Base-by-base conservation (phyloP, 2,329 filamentous ascomycete species). In the Talaromyces piceae region DNA sequence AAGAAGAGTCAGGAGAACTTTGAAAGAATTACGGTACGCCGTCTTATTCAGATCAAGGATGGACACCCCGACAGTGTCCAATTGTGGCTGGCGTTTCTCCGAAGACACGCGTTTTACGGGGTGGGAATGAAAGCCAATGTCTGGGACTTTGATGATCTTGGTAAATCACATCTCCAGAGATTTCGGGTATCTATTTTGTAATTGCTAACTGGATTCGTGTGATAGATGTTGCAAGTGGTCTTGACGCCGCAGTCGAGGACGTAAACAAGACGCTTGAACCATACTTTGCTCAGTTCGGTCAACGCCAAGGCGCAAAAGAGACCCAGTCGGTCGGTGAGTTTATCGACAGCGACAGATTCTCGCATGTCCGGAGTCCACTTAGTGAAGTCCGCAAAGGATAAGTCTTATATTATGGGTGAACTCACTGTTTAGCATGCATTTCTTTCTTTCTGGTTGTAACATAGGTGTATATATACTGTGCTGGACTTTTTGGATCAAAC, bases 1-100 rank as follows among this genome's bases (percentile, higher is more conserved):
- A 98, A 97, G 74, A 98, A 98, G 74, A 86, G 83, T 31, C 91
- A 98, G 71, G 93, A 98, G 73, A 98, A 98, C 71, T 98, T 95
- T 64, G 91, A 97, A 74, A 80, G 93, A 50, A 84, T 93, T 54
- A 98, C 93, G 1, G 71, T 91, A 61, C 81, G 91, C 50, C 78
- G 93, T 12, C 69, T 96, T 61, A 90, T 98, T 48, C 90, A 95
- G 71, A 93, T 98, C 63, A 86, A 88, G 58, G 93, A 97, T 64
- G 93, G 90, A 0, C 79, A 96, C 63, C 84, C 90, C 0, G 88
- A 96, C 67, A 85, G 83, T 1, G 90, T 98, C 30, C 86, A 94
- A 69, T 70, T 91, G 25, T 98, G 93, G 93, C 74, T 98, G 53
- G 90, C 89, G 0, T 97, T 95, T 66, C 69, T 98, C 64, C 82